A percentile compares a stretch with the other conserved stretches of the same genome.
These are phyloP conservation scores for Corchorus capsularis DNA, from an alignment of 345 rosid genomes.

Conservation along the genomic window DNA sequence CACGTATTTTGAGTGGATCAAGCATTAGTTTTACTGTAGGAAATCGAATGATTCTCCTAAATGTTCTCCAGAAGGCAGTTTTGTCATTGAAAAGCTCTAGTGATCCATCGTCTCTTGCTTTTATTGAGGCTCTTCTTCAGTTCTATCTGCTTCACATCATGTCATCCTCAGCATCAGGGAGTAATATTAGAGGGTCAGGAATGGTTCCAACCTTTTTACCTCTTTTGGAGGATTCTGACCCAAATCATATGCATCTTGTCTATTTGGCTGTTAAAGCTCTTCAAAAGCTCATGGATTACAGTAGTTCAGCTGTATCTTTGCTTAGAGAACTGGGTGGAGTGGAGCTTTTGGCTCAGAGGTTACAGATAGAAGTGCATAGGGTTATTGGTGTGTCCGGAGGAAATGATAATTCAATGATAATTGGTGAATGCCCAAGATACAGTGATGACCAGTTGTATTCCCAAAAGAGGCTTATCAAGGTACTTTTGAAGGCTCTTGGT, in stretches of 20 bases:
- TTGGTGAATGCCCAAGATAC: slow-evolving; percentile 59
- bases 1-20: slow-evolving; percentile 89
- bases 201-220: slow-evolving; percentile 96
- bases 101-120: slow-evolving; percentile 86
- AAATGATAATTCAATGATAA: slow-evolving; percentile 54
- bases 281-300: slow-evolving; percentile 95
- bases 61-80: slow-evolving; percentile 95
- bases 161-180: slow-evolving; percentile 93
- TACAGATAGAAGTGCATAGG: slow-evolving; percentile 81
- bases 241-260: slow-evolving; percentile 85
- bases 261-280: slow-evolving; percentile 88
- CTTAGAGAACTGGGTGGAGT: slow-evolving; percentile 93
- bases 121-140: slow-evolving; percentile 93
- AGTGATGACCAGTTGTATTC: slow-evolving; percentile 59
- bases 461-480: slow-evolving; percentile 93
- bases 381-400: slow-evolving; percentile 54
- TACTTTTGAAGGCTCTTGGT: slow-evolving; percentile 90
- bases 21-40: slow-evolving; percentile 91
- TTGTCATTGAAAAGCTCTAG: slow-evolving; percentile 71
- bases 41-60: slow-evolving; percentile 85
- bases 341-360: slow-evolving; percentile 87
- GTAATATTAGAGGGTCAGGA: slow-evolving; percentile 90
- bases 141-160: slow-evolving; percentile 94
- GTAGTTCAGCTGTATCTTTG: slow-evolving; percentile 84
- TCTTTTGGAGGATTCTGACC: slow-evolving; percentile 83